These are phyloP conservation scores for Capronia epimyces DNA, from an alignment of 2,329 filamentous ascomycete genomes.

Conservation along the genomic window DNA sequence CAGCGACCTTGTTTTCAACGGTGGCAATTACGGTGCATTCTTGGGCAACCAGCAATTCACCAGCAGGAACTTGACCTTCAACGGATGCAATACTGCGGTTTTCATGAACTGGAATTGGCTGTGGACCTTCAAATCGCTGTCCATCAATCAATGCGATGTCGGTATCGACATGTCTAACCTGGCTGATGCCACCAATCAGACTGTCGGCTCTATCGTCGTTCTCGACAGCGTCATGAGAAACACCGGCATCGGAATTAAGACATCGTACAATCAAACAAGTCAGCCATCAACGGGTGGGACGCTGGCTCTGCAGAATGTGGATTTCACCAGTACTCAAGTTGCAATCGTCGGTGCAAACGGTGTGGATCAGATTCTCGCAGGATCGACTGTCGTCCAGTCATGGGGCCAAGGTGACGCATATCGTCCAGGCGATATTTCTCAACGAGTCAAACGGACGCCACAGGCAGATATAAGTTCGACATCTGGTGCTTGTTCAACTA, in stretches of 20 bases:
- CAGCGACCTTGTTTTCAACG: slow-evolving; percentile 76
- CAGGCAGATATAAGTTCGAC: slow-evolving; percentile 6
- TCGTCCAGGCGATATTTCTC: slow-evolving; percentile 9
- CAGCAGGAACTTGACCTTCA: slow-evolving; percentile 75
- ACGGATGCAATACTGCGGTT: slow-evolving; percentile 73
- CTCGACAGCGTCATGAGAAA: slow-evolving; percentile 74
- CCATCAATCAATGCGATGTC: slow-evolving; percentile 67
- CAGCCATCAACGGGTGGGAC: slow-evolving; percentile 69
- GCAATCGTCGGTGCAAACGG: slow-evolving; percentile 60
- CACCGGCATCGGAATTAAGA: slow-evolving; percentile 70
- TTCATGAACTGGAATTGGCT: slow-evolving; percentile 92
- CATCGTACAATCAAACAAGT: slow-evolving; percentile 61
- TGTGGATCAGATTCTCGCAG: slow-evolving; percentile 54
- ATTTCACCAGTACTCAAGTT: slow-evolving; percentile 64
- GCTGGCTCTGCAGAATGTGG: slow-evolving; percentile 82
- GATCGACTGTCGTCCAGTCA: slow-evolving; percentile 61
- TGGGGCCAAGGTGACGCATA: slow-evolving; percentile 81
- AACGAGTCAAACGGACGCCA: slow-evolving; percentile 12
- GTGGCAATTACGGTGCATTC: slow-evolving; percentile 71
- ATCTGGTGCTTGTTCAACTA: slow-evolving; percentile 13
- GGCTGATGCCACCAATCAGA: slow-evolving; percentile 55
- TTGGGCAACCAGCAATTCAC: slow-evolving; percentile 86
- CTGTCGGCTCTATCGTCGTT: slow-evolving; percentile 78
- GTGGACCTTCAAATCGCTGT: slow-evolving; percentile 72
- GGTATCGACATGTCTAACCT: slow-evolving; percentile 70